Base-by-base conservation (phyloP, 2,329 filamentous ascomycete genomes). In the Truncatella angustata region DNA sequence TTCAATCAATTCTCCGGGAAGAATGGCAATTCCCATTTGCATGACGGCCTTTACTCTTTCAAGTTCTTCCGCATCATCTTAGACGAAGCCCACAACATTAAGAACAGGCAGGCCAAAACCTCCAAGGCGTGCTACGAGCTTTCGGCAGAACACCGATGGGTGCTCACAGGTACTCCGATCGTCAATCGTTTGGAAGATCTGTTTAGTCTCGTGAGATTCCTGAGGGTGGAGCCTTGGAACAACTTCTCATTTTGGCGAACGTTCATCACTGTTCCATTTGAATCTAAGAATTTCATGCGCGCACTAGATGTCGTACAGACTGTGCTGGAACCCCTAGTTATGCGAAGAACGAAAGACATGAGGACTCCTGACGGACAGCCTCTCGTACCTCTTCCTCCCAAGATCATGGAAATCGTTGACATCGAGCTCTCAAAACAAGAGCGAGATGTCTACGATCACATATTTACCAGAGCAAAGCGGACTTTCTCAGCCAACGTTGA, bases 241-340 rank as follows among this genome's bases (percentile, higher is more conserved):
- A 97, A 97, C 68, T 99, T 99, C 69, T 96, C 92, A 0, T 99
- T 96, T 72, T 99, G 94, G 94, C 92, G 92, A 66, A 97, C 94
- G 0, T 99, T 99, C 67, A 97, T 99, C 64, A 99, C 94, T 0
- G 87, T 96, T 1, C 94, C 94, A 0, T 99, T 99, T 58, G 94
- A 99, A 68, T 93, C 91, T 0, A 94, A 94, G 59, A 89, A 99
- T 57, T 97, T 96, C 65, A 84, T 97, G 60, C 86, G 92, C 4
- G 94, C 94, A 1, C 77, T 99, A 6, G 94, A 97, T 65, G 94
- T 99, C 2, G 94, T 99, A 2, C 94, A 99, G 67, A 99, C 93
- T 0, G 93, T 99, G 0, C 74, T 99, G 4, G 94, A 99, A 66
- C 94, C 94, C 6, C 74, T 99, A n/a, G 94, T 99, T 7, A 85